phyloP scores from a whole-genome alignment of 1,284 basidiomycete species.

The Ganoderma meredithae region DNA sequence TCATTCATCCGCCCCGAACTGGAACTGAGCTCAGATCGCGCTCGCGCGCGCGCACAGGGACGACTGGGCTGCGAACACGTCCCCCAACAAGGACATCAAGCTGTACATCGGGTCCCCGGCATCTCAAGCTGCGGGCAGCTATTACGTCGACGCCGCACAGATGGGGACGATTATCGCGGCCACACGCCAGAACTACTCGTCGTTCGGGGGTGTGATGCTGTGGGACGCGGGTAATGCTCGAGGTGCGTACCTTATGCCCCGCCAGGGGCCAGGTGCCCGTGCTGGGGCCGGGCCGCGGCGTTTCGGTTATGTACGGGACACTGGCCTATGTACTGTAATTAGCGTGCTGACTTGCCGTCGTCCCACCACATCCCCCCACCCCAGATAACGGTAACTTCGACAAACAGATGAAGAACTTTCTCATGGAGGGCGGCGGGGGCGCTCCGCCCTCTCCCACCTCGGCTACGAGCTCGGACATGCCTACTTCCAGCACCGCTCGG shows the following conservation, averaged over 20 bases:
- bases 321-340: not conserved
- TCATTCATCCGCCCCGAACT: too few species aligned
- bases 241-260: conserved; percentile 5
- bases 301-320: not conserved
- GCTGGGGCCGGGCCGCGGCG: not conserved
- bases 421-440: not conserved
- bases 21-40: not conserved
- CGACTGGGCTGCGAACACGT: conserved; percentile 64
- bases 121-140: conserved; percentile 52
- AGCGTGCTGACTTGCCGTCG: not conserved
- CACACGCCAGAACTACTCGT: conserved; percentile 52
- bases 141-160: conserved; percentile 57
- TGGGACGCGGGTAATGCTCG: conserved; percentile 45
- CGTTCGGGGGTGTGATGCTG: conserved; percentile 75
- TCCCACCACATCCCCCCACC: not conserved
- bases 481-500: not conserved
- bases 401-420: conserved; percentile 9
- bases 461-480: not conserved
- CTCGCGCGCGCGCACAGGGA: conserved; percentile 50
- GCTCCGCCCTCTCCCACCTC: not conserved
- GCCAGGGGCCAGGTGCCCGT: too few species aligned
- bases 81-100: conserved; percentile 62
- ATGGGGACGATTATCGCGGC: conserved; percentile 53
- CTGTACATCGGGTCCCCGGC: conserved; percentile 70
- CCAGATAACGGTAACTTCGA: conserved; percentile 20